phyloP scores from a whole-genome alignment of 371 early-diverging fungal species.

The Mortierella sp. region DNA sequence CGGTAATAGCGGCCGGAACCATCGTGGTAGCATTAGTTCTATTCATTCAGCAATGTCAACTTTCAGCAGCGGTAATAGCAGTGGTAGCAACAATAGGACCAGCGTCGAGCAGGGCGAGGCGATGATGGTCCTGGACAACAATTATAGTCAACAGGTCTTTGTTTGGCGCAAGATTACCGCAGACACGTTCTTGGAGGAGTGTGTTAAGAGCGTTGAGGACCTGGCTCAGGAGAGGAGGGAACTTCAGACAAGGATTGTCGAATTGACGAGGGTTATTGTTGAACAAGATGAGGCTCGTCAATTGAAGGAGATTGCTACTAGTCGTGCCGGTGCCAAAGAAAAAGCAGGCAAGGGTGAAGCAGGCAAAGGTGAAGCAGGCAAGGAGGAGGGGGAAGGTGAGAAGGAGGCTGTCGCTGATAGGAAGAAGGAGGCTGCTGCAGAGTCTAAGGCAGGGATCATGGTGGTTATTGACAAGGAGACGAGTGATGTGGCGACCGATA shows the following conservation, averaged over 20 bases:
- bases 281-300: constrained; percentile 15
- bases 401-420: not conserved
- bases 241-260: constrained; percentile 34
- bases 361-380: not conserved
- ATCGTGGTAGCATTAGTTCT: constrained; percentile 12
- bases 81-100: not conserved
- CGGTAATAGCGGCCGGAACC: not conserved
- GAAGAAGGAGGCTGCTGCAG: not conserved
- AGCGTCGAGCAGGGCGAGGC: not conserved
- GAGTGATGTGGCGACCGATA: not conserved
- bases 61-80: constrained; percentile 1
- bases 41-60: not conserved
- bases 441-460: not conserved
- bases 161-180: constrained; percentile 46
- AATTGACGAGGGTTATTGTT: constrained; percentile 12
- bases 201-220: constrained; percentile 41
- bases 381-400: not conserved
- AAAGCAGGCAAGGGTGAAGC: not conserved
- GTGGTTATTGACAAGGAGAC: not conserved
- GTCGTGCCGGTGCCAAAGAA: not conserved
- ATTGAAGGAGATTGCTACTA: not conserved
- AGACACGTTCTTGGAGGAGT: constrained; percentile 45
- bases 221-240: constrained; percentile 38
- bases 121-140: constrained; percentile 21
- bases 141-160: constrained; percentile 38